Percentiles rank a stretch among this genome's conserved stretches.
Evolutionary conservation across 805 yeast species (phyloP).

Genomic region (Metschnikowia gruessii): DNA sequence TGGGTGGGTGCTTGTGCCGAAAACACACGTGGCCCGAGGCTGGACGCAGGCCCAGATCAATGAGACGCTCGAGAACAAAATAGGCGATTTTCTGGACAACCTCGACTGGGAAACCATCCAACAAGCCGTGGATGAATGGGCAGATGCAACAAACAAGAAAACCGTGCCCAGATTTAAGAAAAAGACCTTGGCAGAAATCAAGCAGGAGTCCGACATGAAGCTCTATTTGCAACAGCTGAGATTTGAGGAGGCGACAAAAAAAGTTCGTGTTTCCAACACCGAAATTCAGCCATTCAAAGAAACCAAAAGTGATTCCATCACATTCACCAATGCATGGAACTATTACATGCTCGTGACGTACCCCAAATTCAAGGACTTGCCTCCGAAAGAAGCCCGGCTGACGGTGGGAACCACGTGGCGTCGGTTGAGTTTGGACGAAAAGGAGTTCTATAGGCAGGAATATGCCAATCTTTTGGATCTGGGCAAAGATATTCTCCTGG

Average conservation of each 20-base stretch:
- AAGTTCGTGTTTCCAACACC: background rate
- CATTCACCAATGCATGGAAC: slow-evolving; percentile 38
- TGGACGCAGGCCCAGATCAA: slow-evolving; percentile 22
- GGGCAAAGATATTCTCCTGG: slow-evolving; percentile 31
- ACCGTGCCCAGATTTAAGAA: slow-evolving; percentile 17
- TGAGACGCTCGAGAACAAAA: slow-evolving; percentile 4
- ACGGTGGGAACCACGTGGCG: slow-evolving; percentile 26
- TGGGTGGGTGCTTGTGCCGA: slow-evolving; percentile 26
- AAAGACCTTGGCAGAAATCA: slow-evolving; percentile 13
- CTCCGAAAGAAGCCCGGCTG: slow-evolving; percentile 17
- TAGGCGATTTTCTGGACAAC: slow-evolving; percentile 1
- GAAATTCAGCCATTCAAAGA: slow-evolving; percentile 3
- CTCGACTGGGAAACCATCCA: slow-evolving; percentile 6
- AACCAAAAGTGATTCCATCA: slow-evolving; percentile 17
- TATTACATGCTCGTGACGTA: slow-evolving; percentile 25
- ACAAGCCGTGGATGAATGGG: slow-evolving; percentile 16
- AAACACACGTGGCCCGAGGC: slow-evolving; percentile 17
- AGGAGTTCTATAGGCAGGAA: slow-evolving; percentile 28
- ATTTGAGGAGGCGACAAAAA: slow-evolving; percentile 14
- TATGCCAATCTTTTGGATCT: slow-evolving; percentile 25
- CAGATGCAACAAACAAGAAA: slow-evolving; percentile 8
- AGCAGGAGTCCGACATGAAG: slow-evolving; percentile 18
- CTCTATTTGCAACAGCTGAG: slow-evolving; percentile 24
- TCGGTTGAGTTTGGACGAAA: slow-evolving; percentile 24
- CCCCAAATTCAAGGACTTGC: slow-evolving; percentile 16